Evolutionary conservation across 192 early-diverging fungal species (phyloP).

Genomic region (Podila clonocystis): DNA sequence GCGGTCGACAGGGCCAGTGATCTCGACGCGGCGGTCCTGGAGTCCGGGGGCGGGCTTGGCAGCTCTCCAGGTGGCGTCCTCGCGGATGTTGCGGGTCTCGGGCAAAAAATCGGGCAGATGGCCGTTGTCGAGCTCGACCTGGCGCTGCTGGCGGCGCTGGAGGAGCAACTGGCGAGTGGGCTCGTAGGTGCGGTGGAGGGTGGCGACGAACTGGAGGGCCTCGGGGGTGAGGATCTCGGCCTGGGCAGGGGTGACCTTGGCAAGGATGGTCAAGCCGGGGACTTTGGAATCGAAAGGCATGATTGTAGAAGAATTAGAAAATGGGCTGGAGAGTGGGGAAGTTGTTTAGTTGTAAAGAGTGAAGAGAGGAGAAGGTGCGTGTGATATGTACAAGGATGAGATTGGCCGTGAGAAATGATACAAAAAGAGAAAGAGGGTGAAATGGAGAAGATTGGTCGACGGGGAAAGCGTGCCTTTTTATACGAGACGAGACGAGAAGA

Average conservation of each 20-base stretch:
- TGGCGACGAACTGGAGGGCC: slow-evolving; percentile 89
- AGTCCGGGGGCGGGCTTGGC: slow-evolving; percentile 92
- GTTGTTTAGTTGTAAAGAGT: background rate
- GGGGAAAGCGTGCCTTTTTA: no score
- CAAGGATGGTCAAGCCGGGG: slow-evolving; percentile 77
- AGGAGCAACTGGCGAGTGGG: slow-evolving; percentile 84
- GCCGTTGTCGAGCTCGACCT: slow-evolving; percentile 74
- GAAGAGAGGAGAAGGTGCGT: background rate
- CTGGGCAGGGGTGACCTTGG: slow-evolving; percentile 67
- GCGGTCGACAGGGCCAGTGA: slow-evolving; percentile 97
- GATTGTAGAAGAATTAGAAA: background rate
- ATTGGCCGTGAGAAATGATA: slow-evolving; percentile 2
- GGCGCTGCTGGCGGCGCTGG: slow-evolving; percentile 79
- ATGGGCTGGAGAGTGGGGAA: background rate
- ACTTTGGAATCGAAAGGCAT: slow-evolving; percentile 55
- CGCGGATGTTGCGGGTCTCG: slow-evolving; percentile 88
- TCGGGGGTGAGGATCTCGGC: slow-evolving; percentile 82
- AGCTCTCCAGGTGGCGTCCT: slow-evolving; percentile 89
- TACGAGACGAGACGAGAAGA: no score
- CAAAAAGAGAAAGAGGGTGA: background rate
- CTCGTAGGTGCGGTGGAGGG: slow-evolving; percentile 85
- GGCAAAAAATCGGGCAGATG: slow-evolving; percentile 90
- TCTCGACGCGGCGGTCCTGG: slow-evolving; percentile 93
- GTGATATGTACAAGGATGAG: background rate
- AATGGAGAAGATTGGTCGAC: no score